Base-by-base conservation (phyloP, 352 stramenopile species). In the Phytophthora multivora region DNA sequence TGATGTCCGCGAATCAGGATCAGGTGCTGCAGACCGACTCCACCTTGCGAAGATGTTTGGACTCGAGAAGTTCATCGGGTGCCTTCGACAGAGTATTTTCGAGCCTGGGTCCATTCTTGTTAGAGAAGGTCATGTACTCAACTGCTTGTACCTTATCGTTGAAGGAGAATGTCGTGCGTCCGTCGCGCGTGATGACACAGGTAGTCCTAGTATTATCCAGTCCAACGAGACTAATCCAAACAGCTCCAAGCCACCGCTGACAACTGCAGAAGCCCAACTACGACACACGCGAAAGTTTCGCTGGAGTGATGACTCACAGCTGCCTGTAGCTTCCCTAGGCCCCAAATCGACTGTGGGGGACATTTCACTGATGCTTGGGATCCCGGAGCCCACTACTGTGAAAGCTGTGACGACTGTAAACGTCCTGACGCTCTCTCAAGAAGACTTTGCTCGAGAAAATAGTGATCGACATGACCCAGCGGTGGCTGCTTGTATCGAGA, bases 161-260 rank as follows among this genome's bases (percentile, higher is more conserved):
- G 56, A 79, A 59, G 73, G 73, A 15, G 70, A 82, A 18, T 82
- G 73, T 35, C 59, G 68, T 19, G 73, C 73, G 6, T 82, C 61
- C 7, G 64, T 79, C 18, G 30, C 51, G 6, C 45, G 63, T 16
- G 62, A 72, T 5, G 51, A 61, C 19, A 50, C 51, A 1, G 40
- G 19, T 10, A 59, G 9, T 10, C 13, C 26, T 19, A 51, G 36
- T 21, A 58, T 53, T 19, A 2, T 13, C 21, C 43, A 61, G 18
- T 40, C 31, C 16, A 53, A 15, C 7, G 50, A 60, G 31, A 1
- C n/a, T 15, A 54, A 36, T n/a, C 18, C 18, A 16, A 56, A 5
- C 30, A 59, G 8, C 33, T 43, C 13, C 4, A 64, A 68, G 18
- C 40, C 48, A 16, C 21, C 39, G 10, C 35, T 53, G 12, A 73